Evolutionary conservation across 2,329 filamentous ascomycete genomes (phyloP).

Genomic region (Diaporthe aspalathi): DNA sequence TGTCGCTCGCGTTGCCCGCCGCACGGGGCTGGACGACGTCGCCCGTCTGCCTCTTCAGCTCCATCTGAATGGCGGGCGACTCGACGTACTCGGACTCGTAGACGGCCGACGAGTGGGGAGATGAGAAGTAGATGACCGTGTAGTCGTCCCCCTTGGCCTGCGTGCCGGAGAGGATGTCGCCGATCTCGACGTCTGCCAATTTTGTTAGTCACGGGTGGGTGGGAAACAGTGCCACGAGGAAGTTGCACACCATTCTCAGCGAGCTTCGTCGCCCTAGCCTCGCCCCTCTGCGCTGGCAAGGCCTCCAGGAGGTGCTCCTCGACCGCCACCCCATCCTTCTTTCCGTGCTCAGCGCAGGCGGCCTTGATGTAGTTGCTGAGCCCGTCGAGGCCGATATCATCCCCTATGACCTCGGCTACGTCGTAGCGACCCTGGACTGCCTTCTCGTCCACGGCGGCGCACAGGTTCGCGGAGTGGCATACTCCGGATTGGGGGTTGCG

Average conservation of each 20-base stretch:
- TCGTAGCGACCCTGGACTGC: slow-evolving; percentile 55
- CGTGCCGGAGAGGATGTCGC: slow-evolving; percentile 56
- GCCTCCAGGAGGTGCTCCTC: slow-evolving; percentile 55
- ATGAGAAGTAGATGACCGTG: slow-evolving; percentile 80
- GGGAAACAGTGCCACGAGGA: slow-evolving; percentile 41
- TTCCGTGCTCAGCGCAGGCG: slow-evolving; percentile 57
- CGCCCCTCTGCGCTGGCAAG: slow-evolving; percentile 50
- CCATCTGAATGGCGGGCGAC: slow-evolving; percentile 67
- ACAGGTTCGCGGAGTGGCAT: slow-evolving; percentile 66
- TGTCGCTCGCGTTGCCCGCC: slow-evolving; percentile 56
- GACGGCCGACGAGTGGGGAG: slow-evolving; percentile 56
- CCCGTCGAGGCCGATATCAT: slow-evolving; percentile 52
- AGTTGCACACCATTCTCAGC: slow-evolving; percentile 59
- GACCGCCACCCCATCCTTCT: slow-evolving; percentile 49
- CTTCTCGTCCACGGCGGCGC: slow-evolving; percentile 50
- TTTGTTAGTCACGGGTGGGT: background rate
- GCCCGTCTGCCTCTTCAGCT: slow-evolving; percentile 73
- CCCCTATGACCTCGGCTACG: slow-evolving; percentile 70
- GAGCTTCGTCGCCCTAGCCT: slow-evolving; percentile 59
- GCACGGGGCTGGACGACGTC: slow-evolving; percentile 48
- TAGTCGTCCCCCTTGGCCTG: slow-evolving; percentile 62
- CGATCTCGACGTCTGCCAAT: slow-evolving; percentile 61
- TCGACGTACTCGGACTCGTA: slow-evolving; percentile 77
- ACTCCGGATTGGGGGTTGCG: slow-evolving; percentile 55
- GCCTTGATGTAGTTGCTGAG: slow-evolving; percentile 54